These are phyloP conservation scores for Aphanomyces invadans DNA, from an alignment of 352 stramenopile genomes.

Conservation along the genomic window DNA sequence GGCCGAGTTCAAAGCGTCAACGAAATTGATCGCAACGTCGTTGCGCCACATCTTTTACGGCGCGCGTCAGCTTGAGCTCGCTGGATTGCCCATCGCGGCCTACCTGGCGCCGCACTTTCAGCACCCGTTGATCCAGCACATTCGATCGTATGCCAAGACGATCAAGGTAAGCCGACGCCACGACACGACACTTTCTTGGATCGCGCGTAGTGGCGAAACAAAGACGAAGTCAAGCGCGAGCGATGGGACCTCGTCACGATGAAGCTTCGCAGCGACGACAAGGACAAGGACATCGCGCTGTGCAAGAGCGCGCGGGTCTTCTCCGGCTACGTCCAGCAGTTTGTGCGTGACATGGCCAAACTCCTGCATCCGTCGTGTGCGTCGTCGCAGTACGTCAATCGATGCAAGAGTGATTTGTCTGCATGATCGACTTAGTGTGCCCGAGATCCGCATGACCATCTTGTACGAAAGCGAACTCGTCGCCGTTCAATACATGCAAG, in stretches of 20 bases:
- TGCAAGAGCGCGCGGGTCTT: conserved; percentile 69
- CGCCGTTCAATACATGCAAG: conserved; percentile 21
- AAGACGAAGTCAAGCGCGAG: conserved; percentile 75
- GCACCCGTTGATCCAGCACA: conserved; percentile 45
- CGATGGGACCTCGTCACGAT: conserved; percentile 68
- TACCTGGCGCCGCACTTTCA: conserved; percentile 61
- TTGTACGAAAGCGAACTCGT: conserved; percentile 21
- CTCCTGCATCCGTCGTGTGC: conserved; percentile 75
- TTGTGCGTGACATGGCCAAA: conserved; percentile 61
- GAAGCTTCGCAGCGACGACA: conserved; percentile 63
- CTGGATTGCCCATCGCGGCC: conserved; percentile 62
- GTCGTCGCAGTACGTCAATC: conserved; percentile 52
- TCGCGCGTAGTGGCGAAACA: conserved; percentile 14
- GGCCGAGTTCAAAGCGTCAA: conserved; percentile 66
- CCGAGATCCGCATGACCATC: not conserved
- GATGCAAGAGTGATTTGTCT: too few species aligned
- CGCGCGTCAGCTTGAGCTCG: conserved; percentile 65
- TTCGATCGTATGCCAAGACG: conserved; percentile 54
- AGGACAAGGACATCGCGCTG: conserved; percentile 69
- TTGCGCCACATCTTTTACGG: conserved; percentile 78
- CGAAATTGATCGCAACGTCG: conserved; percentile 64
- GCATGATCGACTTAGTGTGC: too few species aligned
- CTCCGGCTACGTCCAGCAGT: conserved; percentile 77
- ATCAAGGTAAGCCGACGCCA: conserved; percentile 50
- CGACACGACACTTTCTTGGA: not conserved